Evolutionary conservation across 805 yeast species (phyloP), one percentile per base, ranked within the genome.

Genomic region (Starmerella potacharoeniae): DNA sequence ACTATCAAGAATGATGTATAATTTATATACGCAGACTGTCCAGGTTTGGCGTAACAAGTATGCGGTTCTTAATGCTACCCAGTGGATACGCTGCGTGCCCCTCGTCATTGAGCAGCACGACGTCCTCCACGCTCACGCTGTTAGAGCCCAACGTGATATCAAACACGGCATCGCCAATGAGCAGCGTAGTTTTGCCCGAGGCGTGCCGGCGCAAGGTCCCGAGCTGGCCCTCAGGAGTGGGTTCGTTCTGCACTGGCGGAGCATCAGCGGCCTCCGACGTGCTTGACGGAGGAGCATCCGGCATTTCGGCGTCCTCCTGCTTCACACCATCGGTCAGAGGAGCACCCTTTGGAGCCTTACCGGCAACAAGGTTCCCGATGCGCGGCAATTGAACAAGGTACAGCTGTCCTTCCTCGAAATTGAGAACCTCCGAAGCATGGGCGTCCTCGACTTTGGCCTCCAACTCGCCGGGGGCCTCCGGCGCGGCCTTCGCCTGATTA

Each of bases 161-260:
- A 75, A 82, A 77, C 3, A 78, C 74, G 7, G 80, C 77, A 51
- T 80, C 78, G 13, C 95, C 96, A 40, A 91, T 71, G 57, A 80
- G 77, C 68, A 90, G 77, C 4, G 95, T 76, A 22, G 88, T 68
- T 65, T 79, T 86, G 3, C 97, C 97, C 1, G 96, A 86, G 64
- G 82, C 79, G 67, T 90, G 96, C 47, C 83, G 74, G 54, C 91
- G 78, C 36, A 91, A 65, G 9, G 77, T 74, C 6, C 97, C 97
- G 40, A 88, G 75, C 53, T 74, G 74, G 1, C 96, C 96, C 6
- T 55, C 48, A 2, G 51, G 35, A 3, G 54, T 56, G 11, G 44
- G 37, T 4, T 13, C 9, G 28, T 29, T 44, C 33, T 29, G 17
- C 13, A 10, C 34, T 4, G 28, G 35, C 34, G 51, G 35, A 7